Evolutionary conservation across 1,284 basidiomycete species (phyloP), one percentile per base, ranked within the genome.

Genomic region (Phenoliferia sp.): DNA sequence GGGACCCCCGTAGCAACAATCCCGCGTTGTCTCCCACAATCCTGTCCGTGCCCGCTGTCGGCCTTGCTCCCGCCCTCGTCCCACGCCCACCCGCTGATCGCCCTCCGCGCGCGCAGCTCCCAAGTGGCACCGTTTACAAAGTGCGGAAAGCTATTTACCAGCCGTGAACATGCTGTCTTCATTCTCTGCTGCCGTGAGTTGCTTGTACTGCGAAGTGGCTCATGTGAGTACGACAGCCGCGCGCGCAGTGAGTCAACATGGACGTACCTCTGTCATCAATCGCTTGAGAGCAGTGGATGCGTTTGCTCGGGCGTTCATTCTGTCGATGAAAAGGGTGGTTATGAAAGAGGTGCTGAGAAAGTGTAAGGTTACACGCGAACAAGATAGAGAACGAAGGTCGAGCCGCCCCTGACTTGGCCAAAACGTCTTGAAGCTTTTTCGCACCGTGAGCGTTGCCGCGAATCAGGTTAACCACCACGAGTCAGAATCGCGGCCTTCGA

Each of bases 121-220:
- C 28, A 28, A 60, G 52, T 65, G 57, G 28, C 64, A 52, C 58
- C 48, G 52, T 22, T n/a, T 5, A 12, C 31, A 12, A 50, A 67
- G 19, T n/a, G 3, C 10, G 32, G 28, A 32, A 39, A 7, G 12
- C 26, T n/a, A 19, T 78, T 76, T 76, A 86, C 93, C 93, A 65
- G 93, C 92, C 57, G 92, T 94, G 76, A 96, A 95, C 89, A 93
- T 92, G 69, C 87, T 88, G 79, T 93, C 91, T 17, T 91, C 90
- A 22, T 90, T 88, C 75, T 92, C 91, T 87, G 80, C 22, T 75
- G 78, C 70, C 22, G 71, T 70, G 33, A 74, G 66, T 36, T 74
- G 73, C 61, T 74, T 74, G 71, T 74, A 74, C 81, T 79, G 65
- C 16, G 26, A 22, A n/a, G 5, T 6, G n/a, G 33, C 39, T 19